Evolutionary conservation across 2,329 filamentous ascomycete species (phyloP).

Genomic region (Ophiobolus disseminans): DNA sequence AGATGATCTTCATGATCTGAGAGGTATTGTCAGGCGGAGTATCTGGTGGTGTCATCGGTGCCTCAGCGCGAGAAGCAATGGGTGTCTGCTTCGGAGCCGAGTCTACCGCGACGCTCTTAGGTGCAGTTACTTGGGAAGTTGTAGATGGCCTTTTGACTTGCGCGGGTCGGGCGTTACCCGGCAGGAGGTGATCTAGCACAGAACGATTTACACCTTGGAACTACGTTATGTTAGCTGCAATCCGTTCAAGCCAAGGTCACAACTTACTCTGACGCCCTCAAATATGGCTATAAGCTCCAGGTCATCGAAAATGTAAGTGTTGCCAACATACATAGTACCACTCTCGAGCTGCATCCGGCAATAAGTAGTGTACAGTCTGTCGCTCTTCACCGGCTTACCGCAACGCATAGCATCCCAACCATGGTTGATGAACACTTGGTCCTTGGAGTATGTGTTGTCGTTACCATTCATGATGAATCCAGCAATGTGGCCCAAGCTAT

Average conservation of each 20-base stretch:
- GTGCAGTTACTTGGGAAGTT: no score
- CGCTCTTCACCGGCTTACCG: constrained; percentile 8
- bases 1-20: no score
- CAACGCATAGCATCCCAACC: constrained; percentile 25
- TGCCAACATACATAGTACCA: constrained; percentile 13
- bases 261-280: constrained; percentile 6
- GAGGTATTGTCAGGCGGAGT: no score
- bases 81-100: no score
- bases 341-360: constrained; percentile 7
- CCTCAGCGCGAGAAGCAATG: no score
- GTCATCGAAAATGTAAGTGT: constrained; percentile 17
- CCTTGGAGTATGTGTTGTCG: constrained; percentile 13
- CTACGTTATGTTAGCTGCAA: background rate
- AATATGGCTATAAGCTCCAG: constrained; percentile 13
- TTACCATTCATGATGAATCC: constrained; percentile 31
- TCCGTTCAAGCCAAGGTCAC: background rate
- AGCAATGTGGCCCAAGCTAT: constrained; percentile 5
- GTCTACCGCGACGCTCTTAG: no score
- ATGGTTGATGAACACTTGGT: constrained; percentile 24
- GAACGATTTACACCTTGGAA: constrained; percentile 6
- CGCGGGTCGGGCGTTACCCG: no score
- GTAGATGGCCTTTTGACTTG: no score
- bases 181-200: background rate
- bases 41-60: no score
- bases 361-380: constrained; percentile 17